Evolutionary conservation across 345 rosid species (phyloP).

Genomic region (Eucalyptus regnans): DNA sequence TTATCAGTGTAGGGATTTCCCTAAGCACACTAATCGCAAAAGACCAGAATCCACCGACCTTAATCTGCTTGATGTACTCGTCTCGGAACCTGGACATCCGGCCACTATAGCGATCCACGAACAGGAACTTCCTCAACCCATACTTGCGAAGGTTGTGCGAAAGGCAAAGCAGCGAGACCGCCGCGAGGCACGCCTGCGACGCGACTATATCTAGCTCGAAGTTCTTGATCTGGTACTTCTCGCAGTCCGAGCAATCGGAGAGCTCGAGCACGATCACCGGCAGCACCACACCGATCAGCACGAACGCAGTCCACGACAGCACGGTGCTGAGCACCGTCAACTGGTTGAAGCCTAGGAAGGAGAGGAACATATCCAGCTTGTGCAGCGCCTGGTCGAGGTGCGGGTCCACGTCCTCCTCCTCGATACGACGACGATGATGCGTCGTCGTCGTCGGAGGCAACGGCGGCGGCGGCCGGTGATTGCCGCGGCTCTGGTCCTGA

Average conservation of each 20-base stretch:
- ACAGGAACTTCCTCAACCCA: constrained; percentile 58
- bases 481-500: constrained; percentile 3
- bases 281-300: constrained; percentile 38
- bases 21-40: neutral
- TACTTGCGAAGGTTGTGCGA: constrained; percentile 76
- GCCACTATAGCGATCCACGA: constrained; percentile 60
- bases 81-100: constrained; percentile 32
- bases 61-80: constrained; percentile 49
- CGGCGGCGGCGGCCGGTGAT: neutral
- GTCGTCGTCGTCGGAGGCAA: neutral
- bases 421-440: neutral
- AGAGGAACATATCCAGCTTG: constrained; percentile 40
- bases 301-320: constrained; percentile 56
- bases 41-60: constrained; percentile 19
- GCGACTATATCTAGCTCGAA: constrained; percentile 70
- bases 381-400: constrained; percentile 32
- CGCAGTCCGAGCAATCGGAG: constrained; percentile 38
- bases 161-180: constrained; percentile 61
- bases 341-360: constrained; percentile 62
- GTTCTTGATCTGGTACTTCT: constrained; percentile 41
- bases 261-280: constrained; percentile 63
- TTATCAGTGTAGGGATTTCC: neutral
- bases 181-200: constrained; percentile 76
- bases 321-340: constrained; percentile 27
- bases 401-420: constrained; percentile 1